Conservation (phyloP, 352 stramenopile genomes). For the Phytophthora palmivora region DNA sequence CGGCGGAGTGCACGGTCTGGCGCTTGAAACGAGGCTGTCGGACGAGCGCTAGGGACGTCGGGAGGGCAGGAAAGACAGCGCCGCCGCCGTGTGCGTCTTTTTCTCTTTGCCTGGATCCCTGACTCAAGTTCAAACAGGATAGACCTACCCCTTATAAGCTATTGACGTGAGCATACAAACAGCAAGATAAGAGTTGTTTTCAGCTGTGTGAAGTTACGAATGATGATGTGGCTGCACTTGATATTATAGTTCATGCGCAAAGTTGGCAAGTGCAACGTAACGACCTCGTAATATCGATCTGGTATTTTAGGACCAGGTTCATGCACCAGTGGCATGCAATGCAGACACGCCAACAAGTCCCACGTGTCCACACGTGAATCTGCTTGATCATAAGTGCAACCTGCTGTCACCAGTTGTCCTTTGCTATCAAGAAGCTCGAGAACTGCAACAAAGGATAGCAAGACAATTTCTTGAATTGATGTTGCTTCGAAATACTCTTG, state of each 20-base stretch:
- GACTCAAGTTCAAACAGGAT: slow-evolving; percentile 32
- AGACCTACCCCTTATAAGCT: slow-evolving; percentile 28
- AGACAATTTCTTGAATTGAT: slow-evolving; percentile 25
- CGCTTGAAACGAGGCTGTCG: not conserved
- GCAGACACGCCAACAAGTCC: slow-evolving; percentile 13
- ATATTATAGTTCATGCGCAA: too few relatives aligned
- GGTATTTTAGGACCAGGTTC: too few relatives aligned
- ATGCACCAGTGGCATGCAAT: slow-evolving; percentile 1
- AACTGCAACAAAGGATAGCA: not conserved
- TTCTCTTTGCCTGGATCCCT: slow-evolving; percentile 29
- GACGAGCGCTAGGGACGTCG: not conserved
- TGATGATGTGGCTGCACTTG: too few relatives aligned
- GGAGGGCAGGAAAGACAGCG: slow-evolving; percentile 13
- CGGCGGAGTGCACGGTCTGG: not conserved
- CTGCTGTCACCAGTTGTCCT: not conserved
- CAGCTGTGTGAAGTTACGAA: too few relatives aligned
- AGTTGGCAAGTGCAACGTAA: too few relatives aligned
- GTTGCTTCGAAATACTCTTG: not conserved
- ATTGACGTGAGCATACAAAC: not conserved
- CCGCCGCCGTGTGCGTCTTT: slow-evolving; percentile 12
- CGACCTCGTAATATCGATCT: too few relatives aligned
- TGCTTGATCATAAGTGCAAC: slow-evolving; percentile 6
- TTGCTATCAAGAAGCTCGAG: slow-evolving; percentile 1
- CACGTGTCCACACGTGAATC: slow-evolving; percentile 23
- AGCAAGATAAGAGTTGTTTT: not conserved